phyloP scores from a whole-genome alignment of 106 monocot species.

The Phalaenopsis equestris region DNA sequence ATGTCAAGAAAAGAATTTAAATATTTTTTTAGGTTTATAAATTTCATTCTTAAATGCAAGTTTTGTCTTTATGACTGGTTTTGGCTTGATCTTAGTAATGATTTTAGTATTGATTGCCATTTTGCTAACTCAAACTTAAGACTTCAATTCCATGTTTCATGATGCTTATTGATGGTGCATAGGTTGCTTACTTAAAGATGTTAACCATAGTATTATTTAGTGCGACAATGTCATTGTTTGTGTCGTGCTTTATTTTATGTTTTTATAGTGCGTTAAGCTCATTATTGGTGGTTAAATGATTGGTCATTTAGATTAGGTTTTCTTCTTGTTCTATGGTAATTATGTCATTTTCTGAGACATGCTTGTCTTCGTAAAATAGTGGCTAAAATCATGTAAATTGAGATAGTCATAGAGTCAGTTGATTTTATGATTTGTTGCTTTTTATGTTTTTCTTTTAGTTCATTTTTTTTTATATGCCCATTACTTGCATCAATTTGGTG shows the following conservation, averaged over 20 bases:
- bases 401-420: neutral
- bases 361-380: neutral
- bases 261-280: neutral
- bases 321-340: neutral
- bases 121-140: neutral
- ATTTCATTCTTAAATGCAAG: neutral
- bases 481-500: neutral
- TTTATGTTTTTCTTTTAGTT: neutral
- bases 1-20: too few species aligned
- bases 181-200: neutral
- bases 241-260: neutral
- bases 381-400: neutral
- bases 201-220: neutral
- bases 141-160: neutral
- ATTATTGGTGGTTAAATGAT: neutral
- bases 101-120: neutral
- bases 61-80: neutral
- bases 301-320: neutral
- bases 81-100: neutral
- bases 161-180: neutral
- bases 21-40: neutral
- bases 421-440: neutral
- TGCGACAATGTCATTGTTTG: neutral
- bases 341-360: neutral
- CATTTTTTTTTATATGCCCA: neutral